A percentile compares a stretch with the other conserved stretches of the same genome.
Evolutionary conservation across 192 early-diverging fungal species (phyloP).

Genomic region (Entomortierella beljakovae): DNA sequence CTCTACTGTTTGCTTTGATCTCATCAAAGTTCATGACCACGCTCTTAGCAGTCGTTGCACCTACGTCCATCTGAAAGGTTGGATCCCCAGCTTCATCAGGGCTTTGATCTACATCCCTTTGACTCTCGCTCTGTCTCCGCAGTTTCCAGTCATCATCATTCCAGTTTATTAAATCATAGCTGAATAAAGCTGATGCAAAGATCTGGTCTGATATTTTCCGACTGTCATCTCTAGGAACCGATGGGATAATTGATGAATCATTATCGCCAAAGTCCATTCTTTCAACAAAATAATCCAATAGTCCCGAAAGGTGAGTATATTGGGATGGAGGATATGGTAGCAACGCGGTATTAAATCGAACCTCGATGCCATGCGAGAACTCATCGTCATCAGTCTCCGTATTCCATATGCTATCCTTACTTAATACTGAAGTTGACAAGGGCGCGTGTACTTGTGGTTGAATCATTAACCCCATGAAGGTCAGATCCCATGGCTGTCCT

Average conservation of each 20-base stretch:
- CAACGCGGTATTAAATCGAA: constrained; percentile 56
- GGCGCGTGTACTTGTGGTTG: constrained; percentile 17
- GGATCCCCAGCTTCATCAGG: constrained; percentile 6
- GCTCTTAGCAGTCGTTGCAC: constrained; percentile 3
- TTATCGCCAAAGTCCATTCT: constrained; percentile 48
- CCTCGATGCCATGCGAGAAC: constrained; percentile 28
- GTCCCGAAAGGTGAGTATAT: constrained; percentile 47
- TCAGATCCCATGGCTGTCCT: constrained; percentile 55
- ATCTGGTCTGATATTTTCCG: constrained; percentile 15
- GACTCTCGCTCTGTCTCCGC: constrained; percentile 28
- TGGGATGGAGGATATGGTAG: constrained; percentile 40
- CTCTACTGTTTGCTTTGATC: constrained; percentile 20
- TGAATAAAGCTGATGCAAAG: constrained; percentile 54
- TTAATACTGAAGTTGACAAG: background rate
- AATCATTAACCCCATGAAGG: constrained; percentile 37
- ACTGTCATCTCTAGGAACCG: background rate
- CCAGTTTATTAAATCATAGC: constrained; percentile 65
- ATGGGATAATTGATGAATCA: constrained; percentile 40
- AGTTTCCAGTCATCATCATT: constrained; percentile 67
- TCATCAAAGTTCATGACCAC: constrained; percentile 33
- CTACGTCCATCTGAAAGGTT: constrained; percentile 14
- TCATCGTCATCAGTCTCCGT: constrained; percentile 26
- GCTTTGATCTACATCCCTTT: background rate
- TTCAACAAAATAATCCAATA: constrained; percentile 53
- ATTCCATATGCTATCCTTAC: constrained; percentile 1